Evolutionary conservation across 2,329 filamentous ascomycete species (phyloP), one percentile per base, ranked within the genome.

Genomic region (Hymenoscyphus repandus): DNA sequence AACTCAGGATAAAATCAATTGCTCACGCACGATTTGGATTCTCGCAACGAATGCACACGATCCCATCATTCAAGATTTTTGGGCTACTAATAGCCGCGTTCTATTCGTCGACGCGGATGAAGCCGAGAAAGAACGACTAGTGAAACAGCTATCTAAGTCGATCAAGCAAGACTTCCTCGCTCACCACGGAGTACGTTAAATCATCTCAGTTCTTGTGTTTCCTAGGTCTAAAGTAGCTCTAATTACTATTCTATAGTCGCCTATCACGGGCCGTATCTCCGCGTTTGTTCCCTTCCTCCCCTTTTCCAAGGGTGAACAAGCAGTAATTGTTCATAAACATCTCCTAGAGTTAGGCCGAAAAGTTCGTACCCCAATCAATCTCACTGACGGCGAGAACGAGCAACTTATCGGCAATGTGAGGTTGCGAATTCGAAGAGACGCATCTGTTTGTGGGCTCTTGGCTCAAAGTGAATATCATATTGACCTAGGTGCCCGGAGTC

Each of bases 21-120:
- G 69, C 50, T 69, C 65, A 1, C 72, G 72, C 44, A 72, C 70
- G 0, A 73, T 77, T 7, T 76, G 74, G 72, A 73, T 78, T 5
- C 52, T 78, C 0, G 72, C 71, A 0, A 76, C 74, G 0, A 76
- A 76, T 45, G 62, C 65, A 9, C 59, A 72, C 2, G 70, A 75
- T 44, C 45, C 60, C 0, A 61, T 45, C 0, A 75, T 77, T 30
- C 63, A 67, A 5, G 47, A 59, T 0, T 76, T 74, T 49, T 75
- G 68, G n/a, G n/a, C n/a, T 51, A 54, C 64, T 11, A 47, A 57
- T 11, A 49, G 69, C 27, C 45, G 69, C n/a, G 49, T 58, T n/a
- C 50, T 64, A n/a, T 57, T 58, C 1, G 53, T 58, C 3, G 50
- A 56, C 5, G 52, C 57, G 12, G 45, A 55, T 11, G 47, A 57